Evolutionary conservation across 2,329 filamentous ascomycete species (phyloP).

Genomic region (Alternaria metachromatica): DNA sequence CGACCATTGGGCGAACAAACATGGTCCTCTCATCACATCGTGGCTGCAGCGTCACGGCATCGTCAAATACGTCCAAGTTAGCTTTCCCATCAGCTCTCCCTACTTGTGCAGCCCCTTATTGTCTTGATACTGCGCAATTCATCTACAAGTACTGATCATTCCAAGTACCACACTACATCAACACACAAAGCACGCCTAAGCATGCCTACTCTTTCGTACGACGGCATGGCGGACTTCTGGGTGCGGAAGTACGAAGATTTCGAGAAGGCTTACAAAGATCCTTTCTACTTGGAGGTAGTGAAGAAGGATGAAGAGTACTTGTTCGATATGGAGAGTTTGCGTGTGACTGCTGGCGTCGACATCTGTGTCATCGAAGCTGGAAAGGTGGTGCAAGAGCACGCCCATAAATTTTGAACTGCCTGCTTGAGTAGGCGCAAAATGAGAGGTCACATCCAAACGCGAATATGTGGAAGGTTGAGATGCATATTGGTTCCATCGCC

Average conservation of each 20-base stretch:
- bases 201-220: conserved; percentile 24
- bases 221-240: conserved; percentile 36
- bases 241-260: conserved; percentile 33
- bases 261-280: conserved; percentile 30
- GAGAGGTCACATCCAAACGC: not conserved
- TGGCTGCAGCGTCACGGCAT: conserved; percentile 30
- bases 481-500: not conserved
- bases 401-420: not conserved
- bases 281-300: conserved; percentile 26
- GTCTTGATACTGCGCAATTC: not conserved
- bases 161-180: conserved; percentile 31
- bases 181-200: conserved; percentile 19
- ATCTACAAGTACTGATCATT: not conserved
- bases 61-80: conserved; percentile 34
- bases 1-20: conserved; percentile 32
- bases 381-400: not conserved
- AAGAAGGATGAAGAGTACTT: conserved; percentile 31
- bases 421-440: no score
- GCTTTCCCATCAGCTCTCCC: not conserved
- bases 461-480: not conserved
- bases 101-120: not conserved
- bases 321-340: conserved; percentile 19
- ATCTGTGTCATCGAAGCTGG: not conserved
- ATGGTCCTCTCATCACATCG: conserved; percentile 26
- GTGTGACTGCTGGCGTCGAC: not conserved